phyloP scores from a whole-genome alignment of 352 stramenopile genomes.

The Globisporangium viniferum region DNA sequence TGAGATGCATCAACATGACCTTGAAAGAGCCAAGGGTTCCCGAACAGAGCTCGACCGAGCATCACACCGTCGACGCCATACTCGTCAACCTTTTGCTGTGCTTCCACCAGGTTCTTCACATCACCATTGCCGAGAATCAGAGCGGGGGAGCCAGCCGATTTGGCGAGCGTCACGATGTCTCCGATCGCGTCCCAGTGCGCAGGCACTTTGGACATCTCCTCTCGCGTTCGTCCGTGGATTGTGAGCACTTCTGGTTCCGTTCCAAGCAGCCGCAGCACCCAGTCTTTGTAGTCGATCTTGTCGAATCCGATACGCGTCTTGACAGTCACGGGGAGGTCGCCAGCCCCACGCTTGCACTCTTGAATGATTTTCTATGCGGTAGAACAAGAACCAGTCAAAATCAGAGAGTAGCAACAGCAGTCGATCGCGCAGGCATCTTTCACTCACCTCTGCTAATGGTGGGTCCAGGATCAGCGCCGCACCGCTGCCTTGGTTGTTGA shows the following conservation, averaged over 20 bases:
- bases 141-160: slow-evolving; percentile 42
- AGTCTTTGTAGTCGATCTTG: slow-evolving; percentile 76
- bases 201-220: slow-evolving; percentile 82
- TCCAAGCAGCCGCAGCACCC: slow-evolving; percentile 63
- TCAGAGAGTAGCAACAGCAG: background rate
- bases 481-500: slow-evolving; percentile 78
- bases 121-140: slow-evolving; percentile 82
- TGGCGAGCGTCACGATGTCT: slow-evolving; percentile 57
- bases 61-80: slow-evolving; percentile 80
- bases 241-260: slow-evolving; percentile 72
- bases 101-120: slow-evolving; percentile 62
- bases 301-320: slow-evolving; percentile 83
- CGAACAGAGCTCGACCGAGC: slow-evolving; percentile 72
- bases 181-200: slow-evolving; percentile 83
- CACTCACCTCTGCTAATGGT: slow-evolving; percentile 35
- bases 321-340: slow-evolving; percentile 60
- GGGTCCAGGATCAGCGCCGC: slow-evolving; percentile 66
- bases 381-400: background rate
- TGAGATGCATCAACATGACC: slow-evolving; percentile 51
- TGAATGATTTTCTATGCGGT: slow-evolving; percentile 44
- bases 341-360: slow-evolving; percentile 67
- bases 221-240: slow-evolving; percentile 69
- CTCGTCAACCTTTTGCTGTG: slow-evolving; percentile 54
- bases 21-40: slow-evolving; percentile 82
- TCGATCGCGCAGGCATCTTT: background rate